Percentiles rank a stretch among this genome's conserved stretches.
Conservation (phyloP, 1,139 yeast species). For the Nadsonia commutata region DNA sequence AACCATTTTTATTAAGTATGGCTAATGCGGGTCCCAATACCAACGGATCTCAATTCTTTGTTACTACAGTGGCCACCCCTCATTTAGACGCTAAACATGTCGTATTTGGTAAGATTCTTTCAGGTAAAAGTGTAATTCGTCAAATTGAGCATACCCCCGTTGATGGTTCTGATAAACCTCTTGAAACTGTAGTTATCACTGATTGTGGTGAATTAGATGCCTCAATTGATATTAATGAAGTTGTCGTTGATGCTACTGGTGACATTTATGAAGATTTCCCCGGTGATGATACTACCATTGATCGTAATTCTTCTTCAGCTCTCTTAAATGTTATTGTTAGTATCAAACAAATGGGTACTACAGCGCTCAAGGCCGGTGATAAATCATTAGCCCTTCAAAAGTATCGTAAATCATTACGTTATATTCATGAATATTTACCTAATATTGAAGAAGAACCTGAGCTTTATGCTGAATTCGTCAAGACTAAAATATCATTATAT, state of each 20-base stretch:
- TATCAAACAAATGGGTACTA: slow-evolving; percentile 73
- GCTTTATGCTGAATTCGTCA: slow-evolving; percentile 14
- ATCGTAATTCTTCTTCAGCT: slow-evolving; percentile 42
- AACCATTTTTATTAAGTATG: slow-evolving; percentile 94
- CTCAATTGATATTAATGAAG: slow-evolving; percentile 30
- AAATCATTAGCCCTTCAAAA: slow-evolving; percentile 44
- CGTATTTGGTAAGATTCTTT: slow-evolving; percentile 75
- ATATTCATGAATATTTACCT: slow-evolving; percentile 61
- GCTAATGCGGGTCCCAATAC: slow-evolving; percentile 99
- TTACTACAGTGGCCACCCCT: slow-evolving; percentile 58
- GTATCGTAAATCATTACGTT: slow-evolving; percentile 56
- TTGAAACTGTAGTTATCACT: slow-evolving; percentile 48
- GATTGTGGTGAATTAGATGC: slow-evolving; percentile 67
- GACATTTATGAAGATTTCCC: slow-evolving; percentile 68
- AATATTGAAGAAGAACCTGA: slow-evolving; percentile 30
- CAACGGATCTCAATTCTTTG: slow-evolving; percentile 85
- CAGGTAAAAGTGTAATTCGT: slow-evolving; percentile 68
- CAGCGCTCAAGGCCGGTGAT: slow-evolving; percentile 50
- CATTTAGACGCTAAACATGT: slow-evolving; percentile 86
- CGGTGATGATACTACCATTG: slow-evolving; percentile 57
- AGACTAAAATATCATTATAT: slow-evolving; percentile 44
- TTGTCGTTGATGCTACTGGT: slow-evolving; percentile 69
- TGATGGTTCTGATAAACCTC: slow-evolving; percentile 57
- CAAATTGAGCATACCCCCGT: slow-evolving; percentile 52
- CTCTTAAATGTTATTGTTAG: slow-evolving; percentile 50